Base-by-base conservation (phyloP, 108 stramenopile genomes). In the Cylindrotheca fusiformis region DNA sequence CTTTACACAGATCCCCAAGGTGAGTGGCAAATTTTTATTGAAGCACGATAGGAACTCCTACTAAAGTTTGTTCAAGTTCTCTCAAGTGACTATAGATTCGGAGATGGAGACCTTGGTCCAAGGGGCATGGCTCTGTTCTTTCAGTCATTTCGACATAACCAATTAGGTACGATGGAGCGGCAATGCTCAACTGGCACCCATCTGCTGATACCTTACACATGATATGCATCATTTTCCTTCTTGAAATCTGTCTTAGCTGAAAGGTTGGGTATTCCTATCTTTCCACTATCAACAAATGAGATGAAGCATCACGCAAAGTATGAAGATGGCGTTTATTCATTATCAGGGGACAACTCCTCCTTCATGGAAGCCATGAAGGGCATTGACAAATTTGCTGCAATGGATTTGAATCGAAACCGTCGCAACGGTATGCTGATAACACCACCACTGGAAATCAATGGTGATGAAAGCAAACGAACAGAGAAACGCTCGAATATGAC, bases 1-100 rank as follows among this genome's bases (percentile, higher is more conserved):
- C 60, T 94, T 0, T 94, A 79, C 67, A 94, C 93, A n/a, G 93
- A 94, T 67, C 93, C 93, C 20, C 93, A 94, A 68, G 54, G 54
- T 55, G 31, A 6, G 54, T 55, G n/a, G 8, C 4, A 17, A 27
- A 3, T 4, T 55, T 4, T 51, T 44, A 44, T 12, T 8, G 44
- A 44, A 8, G 44, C 44, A 44, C 8, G 44, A 44, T 44, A 44
- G 12, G 8, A 44, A 44, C 5, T 51, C 22, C 22, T 51, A 22
- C 19, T 14, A 17, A 10, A 55, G 14, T 8, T n/a, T n/a, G 50
- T 22, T n/a, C 5, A n/a, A 36, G 85, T 90, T 14, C 65, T 84
- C 1, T 81, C 81, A 1, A 63, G 48, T 24, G 90, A 86, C 49
- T 85, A 83, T 60, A 73, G 82, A n/a, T 87, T 85, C 65, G 91